Conservation (phyloP, 805 yeast genomes). For the Cyberlindnera maritima region DNA sequence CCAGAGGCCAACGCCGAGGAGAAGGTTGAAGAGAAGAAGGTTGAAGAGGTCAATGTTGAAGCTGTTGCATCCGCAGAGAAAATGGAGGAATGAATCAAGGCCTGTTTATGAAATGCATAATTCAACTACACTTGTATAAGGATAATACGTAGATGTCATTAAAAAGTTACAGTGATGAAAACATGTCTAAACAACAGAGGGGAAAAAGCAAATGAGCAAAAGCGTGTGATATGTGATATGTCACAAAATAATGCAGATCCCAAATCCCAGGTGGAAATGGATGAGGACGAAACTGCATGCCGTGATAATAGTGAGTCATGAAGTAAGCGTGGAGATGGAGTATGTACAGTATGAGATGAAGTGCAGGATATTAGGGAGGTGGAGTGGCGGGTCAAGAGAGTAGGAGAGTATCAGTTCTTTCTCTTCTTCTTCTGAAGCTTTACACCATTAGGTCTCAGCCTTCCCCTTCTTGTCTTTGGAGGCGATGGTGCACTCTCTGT, state of each 20-base stretch:
- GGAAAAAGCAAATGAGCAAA: neutral
- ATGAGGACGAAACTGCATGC: neutral
- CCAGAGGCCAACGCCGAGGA: neutral
- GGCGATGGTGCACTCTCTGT: neutral
- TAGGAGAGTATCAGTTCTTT: neutral
- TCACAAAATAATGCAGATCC: neutral
- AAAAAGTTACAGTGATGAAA: neutral
- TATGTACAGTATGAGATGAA: neutral
- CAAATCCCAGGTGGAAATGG: neutral
- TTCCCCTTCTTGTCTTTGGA: constrained; percentile 14
- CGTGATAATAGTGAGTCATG: neutral
- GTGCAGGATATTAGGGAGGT: neutral
- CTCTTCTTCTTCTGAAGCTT: constrained; percentile 9
- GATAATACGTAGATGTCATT: neutral
- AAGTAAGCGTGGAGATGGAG: neutral
- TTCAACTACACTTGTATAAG: neutral
- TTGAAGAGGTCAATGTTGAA: neutral
- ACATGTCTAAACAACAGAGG: neutral
- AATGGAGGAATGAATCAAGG: neutral
- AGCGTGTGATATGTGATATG: neutral
- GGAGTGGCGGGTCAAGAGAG: neutral
- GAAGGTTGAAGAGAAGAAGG: neutral
- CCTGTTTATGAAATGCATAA: neutral
- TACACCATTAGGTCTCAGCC: constrained; percentile 12
- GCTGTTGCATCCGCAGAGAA: neutral